phyloP scores from a whole-genome alignment of 306 rosid genomes.

The barrel medic (Medicago truncatula) region MtrunA17r5.0-ANR NC_053044.1:36163501-36164000 shows the following conservation, averaged over 20 bases:
- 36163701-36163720: conserved; percentile 54
- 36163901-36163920: conserved; percentile 35
- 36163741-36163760: conserved; percentile 68
- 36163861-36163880: conserved; percentile 32
- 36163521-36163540: conserved; percentile 65
- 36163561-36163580: conserved; percentile 11
- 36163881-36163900: neutral
- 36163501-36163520: conserved; percentile 89
- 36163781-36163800: conserved; percentile 78
- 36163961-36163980: conserved; percentile 34
- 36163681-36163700: conserved; percentile 52
- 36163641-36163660: conserved; percentile 54
- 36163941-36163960: conserved; percentile 50
- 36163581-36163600: conserved; percentile 30
- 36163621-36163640: conserved; percentile 55
- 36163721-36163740: conserved; percentile 58
- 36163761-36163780: conserved; percentile 55
- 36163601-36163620: conserved; percentile 60
- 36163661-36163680: conserved; percentile 44
- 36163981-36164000: neutral
- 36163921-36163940: conserved; percentile 46
- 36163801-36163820: conserved; percentile 54
- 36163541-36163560: conserved; percentile 35
- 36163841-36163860: conserved; percentile 89
- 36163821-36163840: conserved; percentile 81